Evolutionary conservation across 2,329 filamentous ascomycete genomes (phyloP).

Genomic region (Pleurostoma richardsiae): DNA sequence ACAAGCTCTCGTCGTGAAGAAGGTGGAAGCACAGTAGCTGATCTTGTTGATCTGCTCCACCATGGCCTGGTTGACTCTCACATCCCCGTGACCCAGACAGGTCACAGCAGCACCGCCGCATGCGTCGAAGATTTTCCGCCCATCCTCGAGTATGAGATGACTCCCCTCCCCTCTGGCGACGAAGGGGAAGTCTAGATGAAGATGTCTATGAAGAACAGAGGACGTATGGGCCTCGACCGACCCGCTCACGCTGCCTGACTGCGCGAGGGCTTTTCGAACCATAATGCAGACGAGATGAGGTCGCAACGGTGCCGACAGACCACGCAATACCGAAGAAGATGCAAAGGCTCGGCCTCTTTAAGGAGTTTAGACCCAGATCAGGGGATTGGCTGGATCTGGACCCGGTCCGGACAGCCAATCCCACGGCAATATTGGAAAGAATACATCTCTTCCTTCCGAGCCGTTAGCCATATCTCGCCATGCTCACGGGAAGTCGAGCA

Average conservation of each 20-base stretch:
- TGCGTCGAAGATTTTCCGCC: conserved; percentile 35
- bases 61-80: conserved; percentile 33
- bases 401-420: too few species aligned
- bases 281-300: too few species aligned
- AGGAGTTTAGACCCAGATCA: too few species aligned
- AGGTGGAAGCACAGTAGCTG: conserved; percentile 36
- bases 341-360: too few species aligned
- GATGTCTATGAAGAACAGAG: conserved; percentile 31
- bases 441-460: too few species aligned
- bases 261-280: too few species aligned
- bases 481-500: too few species aligned
- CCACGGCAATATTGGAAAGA: too few species aligned
- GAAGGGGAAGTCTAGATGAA: conserved; percentile 23
- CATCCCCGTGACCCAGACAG: conserved; percentile 39
- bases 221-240: conserved; percentile 15
- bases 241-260: not conserved
- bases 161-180: conserved; percentile 28
- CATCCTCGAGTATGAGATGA: conserved; percentile 32
- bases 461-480: too few species aligned
- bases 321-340: too few species aligned
- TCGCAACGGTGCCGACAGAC: too few species aligned
- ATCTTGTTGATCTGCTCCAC: conserved; percentile 30
- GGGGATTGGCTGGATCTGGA: too few species aligned
- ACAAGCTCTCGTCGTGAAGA: conserved; percentile 31
- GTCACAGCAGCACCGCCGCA: conserved; percentile 40